Evolutionary conservation across 2,329 filamentous ascomycete species (phyloP), one percentile per base, ranked within the genome.

Genomic region (Scedosporium boydii): DNA sequence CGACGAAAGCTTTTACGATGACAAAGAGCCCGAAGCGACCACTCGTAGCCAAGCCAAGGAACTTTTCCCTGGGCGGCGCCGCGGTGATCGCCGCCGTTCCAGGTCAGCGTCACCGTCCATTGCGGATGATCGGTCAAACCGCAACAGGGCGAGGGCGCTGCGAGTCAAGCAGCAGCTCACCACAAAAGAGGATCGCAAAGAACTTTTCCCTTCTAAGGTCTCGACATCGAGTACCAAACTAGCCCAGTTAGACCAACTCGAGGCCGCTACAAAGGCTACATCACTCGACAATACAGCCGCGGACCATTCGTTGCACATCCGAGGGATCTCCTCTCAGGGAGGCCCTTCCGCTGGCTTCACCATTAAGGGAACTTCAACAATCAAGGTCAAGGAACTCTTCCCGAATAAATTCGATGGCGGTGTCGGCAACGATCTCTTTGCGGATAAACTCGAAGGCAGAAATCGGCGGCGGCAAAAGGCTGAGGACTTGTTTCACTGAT

Each of bases 1-100:
- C 68, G 86, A 89, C 68, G 89, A 87, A 42, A 89, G 84, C 69
- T 88, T 96, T 79, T 96, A 96, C 73, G 91, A 95, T 66, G 91
- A 96, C 69, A 57, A 42, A 18, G 48, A 44, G 12, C 18, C 60
- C 29, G 12, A 21, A 18, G 21, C 21, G 27, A 26, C 14, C 10
- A n/a, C 21, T n/a, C 57, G n/a, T 21, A 85, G 84, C 65, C 74
- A 75, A 12, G 77, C 78, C 60, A 87, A 82, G 69, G 89, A 91
- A 71, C 77, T 91, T 5, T 90, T 91, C 68, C 80, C 83, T 1
- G 72, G 71, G 51, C 71, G 69, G 55, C 67, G 34, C 29, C 72
- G 67, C 41, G 72, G 70, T 57, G 65, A 67, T 46, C 64, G 66
- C 16, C 68, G 69, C 34, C 74, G 80, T 51, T 77, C 78, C 51